Base-by-base conservation (phyloP, 2,329 filamentous ascomycete species). In the Diplodia sapinea region DNA sequence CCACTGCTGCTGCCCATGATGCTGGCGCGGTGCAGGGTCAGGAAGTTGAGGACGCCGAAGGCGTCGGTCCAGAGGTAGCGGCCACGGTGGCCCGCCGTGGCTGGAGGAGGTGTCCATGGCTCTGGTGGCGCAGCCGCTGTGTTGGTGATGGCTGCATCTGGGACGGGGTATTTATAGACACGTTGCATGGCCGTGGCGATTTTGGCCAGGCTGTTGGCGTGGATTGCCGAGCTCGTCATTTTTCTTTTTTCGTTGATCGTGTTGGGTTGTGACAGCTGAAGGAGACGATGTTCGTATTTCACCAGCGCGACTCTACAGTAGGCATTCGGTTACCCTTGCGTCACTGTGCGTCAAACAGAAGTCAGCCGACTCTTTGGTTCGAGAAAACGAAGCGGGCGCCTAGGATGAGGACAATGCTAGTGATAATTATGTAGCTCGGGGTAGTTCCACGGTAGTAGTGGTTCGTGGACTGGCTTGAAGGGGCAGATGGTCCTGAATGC, bases 61-160 rank as follows among this genome's bases (percentile, higher is more conserved):
- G 67, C 61, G 40, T 67, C 66, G 20, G 69, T 87, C 86, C 86
- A 88, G 26, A 88, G 80, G 72, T 88, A 88, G 17, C 86, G 82
- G 23, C 86, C 86, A n/a, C 78, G 79, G 70, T 87, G 84, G 12
- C 85, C 86, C 7, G 84, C 85, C 0, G 84, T 82, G 33, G 79
- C 80, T 1, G 80, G 80, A 0, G 85, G 85, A 1, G 84, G 84
- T 0, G 68, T 79, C 86, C 85, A 88, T 15, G 67, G 36, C 36
- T 38, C 9, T 2, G 36, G 11, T 38, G 36, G n/a, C 7, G 31
- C 33, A 4, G 17, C 17, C 11, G 31, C 31, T 17, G 33, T 38
- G 11, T 4, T 38, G 36, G 9, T 38, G 36, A 38, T 5, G 54
- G 54, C 3, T n/a, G 33, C 36, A 26, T 31, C 20, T 26, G 59